These are phyloP conservation scores for Erigeron canadensis DNA, from an alignment of 129 eudicot species.

Conservation along the genomic window DNA sequence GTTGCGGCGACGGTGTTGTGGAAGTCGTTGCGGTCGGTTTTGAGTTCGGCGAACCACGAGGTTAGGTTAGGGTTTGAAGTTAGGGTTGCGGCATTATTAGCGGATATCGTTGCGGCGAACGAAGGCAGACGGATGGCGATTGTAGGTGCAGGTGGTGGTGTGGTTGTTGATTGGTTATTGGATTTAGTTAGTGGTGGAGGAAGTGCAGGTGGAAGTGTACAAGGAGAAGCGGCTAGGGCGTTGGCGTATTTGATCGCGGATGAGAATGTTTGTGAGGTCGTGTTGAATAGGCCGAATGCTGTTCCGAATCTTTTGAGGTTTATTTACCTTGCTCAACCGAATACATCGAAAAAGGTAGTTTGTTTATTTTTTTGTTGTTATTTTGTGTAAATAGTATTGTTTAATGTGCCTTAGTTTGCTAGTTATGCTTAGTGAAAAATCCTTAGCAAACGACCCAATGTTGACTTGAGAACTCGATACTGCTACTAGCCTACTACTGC, in stretches of 20 bases:
- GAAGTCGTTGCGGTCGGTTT: conserved; percentile 78
- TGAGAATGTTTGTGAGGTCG: conserved; percentile 61
- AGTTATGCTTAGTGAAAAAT: background rate
- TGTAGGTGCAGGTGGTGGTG: conserved; percentile 85
- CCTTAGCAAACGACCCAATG: background rate
- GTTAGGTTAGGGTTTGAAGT: conserved; percentile 93
- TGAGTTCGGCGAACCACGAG: conserved; percentile 81
- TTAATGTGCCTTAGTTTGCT: background rate
- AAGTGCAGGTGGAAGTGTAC: background rate
- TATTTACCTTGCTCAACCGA: conserved; percentile 85
- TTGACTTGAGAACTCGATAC: background rate
- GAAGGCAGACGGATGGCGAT: conserved; percentile 75
- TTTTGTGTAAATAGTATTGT: background rate
- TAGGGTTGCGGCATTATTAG: conserved; percentile 63
- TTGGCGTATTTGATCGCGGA: conserved; percentile 90
- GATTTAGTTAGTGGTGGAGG: conserved; percentile 48
- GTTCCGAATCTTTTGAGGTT: conserved; percentile 77
- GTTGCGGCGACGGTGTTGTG: conserved; percentile 79
- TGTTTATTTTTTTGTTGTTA: background rate
- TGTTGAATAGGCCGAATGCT: conserved; percentile 68
- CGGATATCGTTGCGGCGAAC: conserved; percentile 58
- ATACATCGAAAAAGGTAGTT: conserved; percentile 35
- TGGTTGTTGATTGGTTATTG: conserved; percentile 40
- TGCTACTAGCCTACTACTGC: background rate
- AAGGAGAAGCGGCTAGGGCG: conserved; percentile 36